Evolutionary conservation across 1,284 basidiomycete genomes (phyloP).

Genomic region (Sanghuangporus baumii): DNA sequence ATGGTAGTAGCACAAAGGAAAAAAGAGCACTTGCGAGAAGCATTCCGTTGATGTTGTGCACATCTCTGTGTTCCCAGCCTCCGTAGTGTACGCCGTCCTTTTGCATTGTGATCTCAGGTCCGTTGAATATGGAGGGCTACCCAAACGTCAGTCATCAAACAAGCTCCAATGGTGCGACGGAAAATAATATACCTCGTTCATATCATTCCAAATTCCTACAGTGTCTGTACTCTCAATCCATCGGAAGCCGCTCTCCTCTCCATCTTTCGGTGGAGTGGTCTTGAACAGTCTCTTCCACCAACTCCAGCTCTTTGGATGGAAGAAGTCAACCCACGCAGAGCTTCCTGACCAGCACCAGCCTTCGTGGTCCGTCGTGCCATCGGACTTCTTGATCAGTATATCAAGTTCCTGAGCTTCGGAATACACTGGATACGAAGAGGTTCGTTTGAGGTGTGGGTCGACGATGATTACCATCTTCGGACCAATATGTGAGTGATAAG

Average conservation of each 20-base stretch:
- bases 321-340: conserved; percentile 95
- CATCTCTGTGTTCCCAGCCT: conserved; percentile 96
- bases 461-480: conserved; percentile 55
- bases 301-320: conserved; percentile 85
- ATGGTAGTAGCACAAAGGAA: conserved; percentile 14
- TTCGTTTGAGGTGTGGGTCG: conserved; percentile 93
- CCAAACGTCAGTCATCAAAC: background rate
- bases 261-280: conserved; percentile 39
- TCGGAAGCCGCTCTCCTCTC: conserved; percentile 48
- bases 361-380: conserved; percentile 83
- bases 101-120: conserved; percentile 96
- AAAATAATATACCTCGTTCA: conserved; percentile 81
- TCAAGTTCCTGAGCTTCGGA: conserved; percentile 77
- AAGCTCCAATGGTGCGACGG: conserved; percentile 1
- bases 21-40: conserved; percentile 51
- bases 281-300: conserved; percentile 91
- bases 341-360: conserved; percentile 99
- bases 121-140: conserved; percentile 95
- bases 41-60: conserved; percentile 94
- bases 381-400: conserved; percentile 77
- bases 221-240: conserved; percentile 77
- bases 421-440: conserved; percentile 79
- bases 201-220: conserved; percentile 96
- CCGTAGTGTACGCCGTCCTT: conserved; percentile 89
- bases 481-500: background rate